A percentile compares a stretch with the other conserved stretches of the same genome.
Evolutionary conservation across 1,284 basidiomycete genomes (phyloP).

Genomic region (Butyriboletus appendiculatus): DNA sequence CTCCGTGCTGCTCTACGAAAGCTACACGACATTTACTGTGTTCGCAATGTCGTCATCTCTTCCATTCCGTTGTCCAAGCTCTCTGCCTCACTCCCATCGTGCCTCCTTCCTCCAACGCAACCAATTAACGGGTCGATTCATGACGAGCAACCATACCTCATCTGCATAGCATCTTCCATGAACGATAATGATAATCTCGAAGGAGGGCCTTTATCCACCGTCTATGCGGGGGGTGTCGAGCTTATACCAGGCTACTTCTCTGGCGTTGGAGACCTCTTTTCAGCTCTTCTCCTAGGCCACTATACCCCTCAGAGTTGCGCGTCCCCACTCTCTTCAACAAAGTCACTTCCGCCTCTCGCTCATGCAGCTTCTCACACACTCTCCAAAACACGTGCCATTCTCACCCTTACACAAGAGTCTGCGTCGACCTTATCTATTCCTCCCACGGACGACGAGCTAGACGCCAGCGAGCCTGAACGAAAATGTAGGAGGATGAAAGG

Average conservation of each 20-base stretch:
- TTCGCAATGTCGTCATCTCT: constrained; percentile 90
- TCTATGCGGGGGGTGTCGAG: constrained; percentile 76
- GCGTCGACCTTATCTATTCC: constrained; percentile 48
- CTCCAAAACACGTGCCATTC: constrained; percentile 83
- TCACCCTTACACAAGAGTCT: constrained; percentile 69
- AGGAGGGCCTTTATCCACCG: constrained; percentile 35
- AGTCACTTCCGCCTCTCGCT: constrained; percentile 19
- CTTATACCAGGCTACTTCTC: constrained; percentile 92
- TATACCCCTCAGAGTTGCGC: constrained; percentile 38
- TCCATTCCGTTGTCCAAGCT: constrained; percentile 79
- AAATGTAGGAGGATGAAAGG: constrained; percentile 74
- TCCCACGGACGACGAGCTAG: constrained; percentile 75
- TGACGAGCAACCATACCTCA: constrained; percentile 52
- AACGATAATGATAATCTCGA: constrained; percentile 17
- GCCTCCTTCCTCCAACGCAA: constrained; percentile 36
- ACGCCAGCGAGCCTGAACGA: constrained; percentile 62
- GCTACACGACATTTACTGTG: constrained; percentile 73
- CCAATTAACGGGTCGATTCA: constrained; percentile 1
- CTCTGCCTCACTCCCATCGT: constrained; percentile 45
- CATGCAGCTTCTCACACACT: constrained; percentile 73
- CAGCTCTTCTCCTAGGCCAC: constrained; percentile 87
- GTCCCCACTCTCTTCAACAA: constrained; percentile 14
- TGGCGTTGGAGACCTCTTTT: constrained; percentile 97
- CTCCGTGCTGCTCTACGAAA: constrained; percentile 69
- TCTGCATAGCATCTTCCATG: constrained; percentile 75